Evolutionary conservation across 305 asterid species (phyloP), one percentile per base, ranked within the genome.

Genomic region (Nicotiana rustica): DNA sequence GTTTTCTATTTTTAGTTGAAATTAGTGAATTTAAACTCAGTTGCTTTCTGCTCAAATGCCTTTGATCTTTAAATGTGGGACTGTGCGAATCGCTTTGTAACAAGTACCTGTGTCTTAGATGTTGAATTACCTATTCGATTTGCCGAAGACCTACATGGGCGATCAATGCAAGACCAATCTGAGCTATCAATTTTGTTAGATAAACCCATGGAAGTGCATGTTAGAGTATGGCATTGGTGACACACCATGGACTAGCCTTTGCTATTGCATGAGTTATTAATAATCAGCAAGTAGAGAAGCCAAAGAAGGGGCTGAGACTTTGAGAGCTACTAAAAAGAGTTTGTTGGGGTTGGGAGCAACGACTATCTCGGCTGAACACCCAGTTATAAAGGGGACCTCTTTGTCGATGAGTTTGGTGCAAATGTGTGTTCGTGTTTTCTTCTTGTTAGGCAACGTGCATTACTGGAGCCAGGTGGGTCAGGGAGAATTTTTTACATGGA

Each of bases 381-480:
- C 25, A 67, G 6, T 33, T 31, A 33, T 6, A 67, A 67, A 33
- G 73, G 21, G 49, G 10, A 29, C 47, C 21, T 67, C 5, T 33
- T 15, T 67, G 49, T 33, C 49, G 49, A 67, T 67, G 49, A 67
- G 6, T 33, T 31, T 67, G 5, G 73, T 12, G 3, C 49, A 67
- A 67, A 67, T 33, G 49, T 4, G 13, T 67, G 47, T 15, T 67
- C 49, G 3, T 67, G 49, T 1, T 67, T 14, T 67, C 49, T 67
- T 67, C 29, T 67, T 67, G 49, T 12, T 65, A 15, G 52, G 52
- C 36, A 5, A 14, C 52, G 25, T 17, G 79, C 31, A 18, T 73
- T 44, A 49, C 29, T 73, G 64, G 62, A 73, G 38, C 38, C 64
- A 49, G 19, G 64, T 73, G 79, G 52, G 15, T 33, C 79, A 49